phyloP scores from a whole-genome alignment of 495 filamentous ascomycete species.

The Neurospora tetrasperma region DNA sequence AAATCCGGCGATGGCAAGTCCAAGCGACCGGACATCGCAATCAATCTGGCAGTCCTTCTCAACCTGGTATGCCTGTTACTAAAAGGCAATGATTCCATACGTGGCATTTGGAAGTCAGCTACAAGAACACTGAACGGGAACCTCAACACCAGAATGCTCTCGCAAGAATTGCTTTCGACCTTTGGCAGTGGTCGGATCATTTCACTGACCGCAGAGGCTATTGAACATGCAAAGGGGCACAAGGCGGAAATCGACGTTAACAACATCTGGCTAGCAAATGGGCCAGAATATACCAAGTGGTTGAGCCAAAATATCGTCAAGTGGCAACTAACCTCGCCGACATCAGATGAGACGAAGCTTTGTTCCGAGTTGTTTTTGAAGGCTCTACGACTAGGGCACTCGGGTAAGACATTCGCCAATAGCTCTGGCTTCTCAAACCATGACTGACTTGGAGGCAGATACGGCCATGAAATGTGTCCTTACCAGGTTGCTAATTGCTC shows the following conservation, averaged over 20 bases:
- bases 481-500: conserved; percentile 32
- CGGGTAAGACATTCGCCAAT: conserved; percentile 37
- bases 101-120: conserved; percentile 38
- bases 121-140: conserved; percentile 3
- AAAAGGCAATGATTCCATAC: conserved; percentile 41
- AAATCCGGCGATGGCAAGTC: conserved; percentile 25
- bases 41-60: conserved; percentile 33
- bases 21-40: conserved; percentile 23
- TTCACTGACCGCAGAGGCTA: conserved; percentile 65
- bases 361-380: conserved; percentile 53
- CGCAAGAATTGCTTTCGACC: conserved; percentile 38
- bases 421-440: conserved; percentile 8
- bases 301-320: conserved; percentile 54
- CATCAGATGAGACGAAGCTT: conserved; percentile 38
- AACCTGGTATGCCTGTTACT: conserved; percentile 45
- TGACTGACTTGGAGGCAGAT: conserved; percentile 34
- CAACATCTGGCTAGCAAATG: conserved; percentile 55
- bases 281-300: conserved; percentile 59
- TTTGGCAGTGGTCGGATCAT: conserved; percentile 64
- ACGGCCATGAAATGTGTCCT: conserved; percentile 43
- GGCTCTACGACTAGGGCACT: conserved; percentile 61
- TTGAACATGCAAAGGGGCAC: conserved; percentile 36
- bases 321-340: conserved; percentile 32
- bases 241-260: conserved; percentile 7
- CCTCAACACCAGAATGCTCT: conserved; percentile 12